A percentile compares a stretch with the other conserved stretches of the same genome.
Evolutionary conservation across 2,329 filamentous ascomycete genomes (phyloP).

Genomic region (Hypoxylon sp.): DNA sequence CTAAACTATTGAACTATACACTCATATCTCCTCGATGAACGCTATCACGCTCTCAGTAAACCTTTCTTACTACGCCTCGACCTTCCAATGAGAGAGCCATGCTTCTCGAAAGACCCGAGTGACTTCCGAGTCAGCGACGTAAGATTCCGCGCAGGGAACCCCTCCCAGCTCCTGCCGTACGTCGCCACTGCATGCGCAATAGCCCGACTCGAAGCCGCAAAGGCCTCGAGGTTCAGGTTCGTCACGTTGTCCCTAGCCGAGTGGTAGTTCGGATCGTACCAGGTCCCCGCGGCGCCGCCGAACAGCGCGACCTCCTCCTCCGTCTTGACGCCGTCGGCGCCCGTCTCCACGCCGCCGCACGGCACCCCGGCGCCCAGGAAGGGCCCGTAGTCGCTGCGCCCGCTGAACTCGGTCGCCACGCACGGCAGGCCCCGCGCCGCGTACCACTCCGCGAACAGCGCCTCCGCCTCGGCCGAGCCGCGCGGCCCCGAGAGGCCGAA

Average conservation of each 20-base stretch:
- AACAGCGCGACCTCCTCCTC: slow-evolving; percentile 64
- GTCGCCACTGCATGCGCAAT: slow-evolving; percentile 66
- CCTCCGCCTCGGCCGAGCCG: slow-evolving; percentile 67
- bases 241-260: slow-evolving; percentile 62
- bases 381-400: slow-evolving; percentile 70
- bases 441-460: slow-evolving; percentile 65
- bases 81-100: slow-evolving; percentile 21
- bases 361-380: slow-evolving; percentile 69
- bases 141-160: slow-evolving; percentile 54
- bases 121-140: slow-evolving; percentile 27
- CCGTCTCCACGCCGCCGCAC: slow-evolving; percentile 69
- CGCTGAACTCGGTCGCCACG: slow-evolving; percentile 73
- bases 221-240: slow-evolving; percentile 66
- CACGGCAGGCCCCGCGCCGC: slow-evolving; percentile 59
- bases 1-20: background rate
- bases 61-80: slow-evolving; percentile 24
- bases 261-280: slow-evolving; percentile 70
- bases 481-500: slow-evolving; percentile 66
- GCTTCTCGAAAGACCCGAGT: slow-evolving; percentile 10
- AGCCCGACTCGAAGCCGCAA: slow-evolving; percentile 66
- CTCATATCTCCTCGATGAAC: background rate
- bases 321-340: slow-evolving; percentile 70
- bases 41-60: slow-evolving; percentile 4
- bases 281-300: slow-evolving; percentile 65
- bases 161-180: slow-evolving; percentile 61